These are phyloP conservation scores for Trichoderma brevicompactum DNA, from an alignment of 2,329 filamentous ascomycete species.

Conservation along the genomic window DNA sequence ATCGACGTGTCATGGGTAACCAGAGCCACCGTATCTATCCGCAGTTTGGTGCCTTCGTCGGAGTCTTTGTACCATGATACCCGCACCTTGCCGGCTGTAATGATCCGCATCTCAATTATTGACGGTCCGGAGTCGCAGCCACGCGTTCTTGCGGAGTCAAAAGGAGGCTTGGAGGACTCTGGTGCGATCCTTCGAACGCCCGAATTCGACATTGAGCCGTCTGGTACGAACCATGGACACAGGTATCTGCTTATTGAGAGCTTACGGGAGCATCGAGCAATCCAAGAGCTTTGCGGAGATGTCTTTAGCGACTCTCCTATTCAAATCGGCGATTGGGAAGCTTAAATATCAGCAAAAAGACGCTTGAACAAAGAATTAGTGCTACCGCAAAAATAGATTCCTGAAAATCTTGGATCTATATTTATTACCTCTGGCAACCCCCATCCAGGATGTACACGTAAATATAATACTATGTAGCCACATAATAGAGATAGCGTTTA, in stretches of 20 bases:
- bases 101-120: conserved; percentile 73
- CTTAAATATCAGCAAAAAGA: background rate
- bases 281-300: conserved; percentile 56
- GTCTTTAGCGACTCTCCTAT: conserved; percentile 56
- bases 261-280: conserved; percentile 59
- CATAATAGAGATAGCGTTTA: conserved; percentile 3
- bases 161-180: conserved; percentile 75
- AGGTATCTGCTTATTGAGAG: conserved; percentile 84
- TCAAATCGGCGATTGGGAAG: conserved; percentile 50
- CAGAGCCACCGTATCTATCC: conserved; percentile 49
- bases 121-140: conserved; percentile 72
- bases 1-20: conserved; percentile 58
- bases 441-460: conserved; percentile 8
- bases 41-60: conserved; percentile 37
- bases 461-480: conserved; percentile 11
- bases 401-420: background rate
- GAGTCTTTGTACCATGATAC: conserved; percentile 32
- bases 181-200: conserved; percentile 68
- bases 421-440: conserved; percentile 1
- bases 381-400: background rate
- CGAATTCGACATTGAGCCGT: conserved; percentile 75
- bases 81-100: conserved; percentile 51
- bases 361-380: background rate
- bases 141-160: conserved; percentile 65
- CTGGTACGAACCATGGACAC: conserved; percentile 57